phyloP scores from a whole-genome alignment of 768 basidiomycete species.

The Suillus paluster region DNA sequence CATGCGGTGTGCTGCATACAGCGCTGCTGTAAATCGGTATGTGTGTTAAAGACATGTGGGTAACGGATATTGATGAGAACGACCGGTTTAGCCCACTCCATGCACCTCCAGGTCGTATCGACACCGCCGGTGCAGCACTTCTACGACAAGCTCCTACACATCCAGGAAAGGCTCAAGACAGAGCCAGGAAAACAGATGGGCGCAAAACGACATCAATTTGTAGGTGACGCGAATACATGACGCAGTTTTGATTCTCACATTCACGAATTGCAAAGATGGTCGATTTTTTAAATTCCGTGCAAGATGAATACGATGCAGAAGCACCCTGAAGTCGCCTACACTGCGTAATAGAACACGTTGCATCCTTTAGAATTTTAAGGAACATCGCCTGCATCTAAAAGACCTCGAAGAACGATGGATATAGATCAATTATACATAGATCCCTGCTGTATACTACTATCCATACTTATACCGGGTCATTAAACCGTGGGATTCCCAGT shows the following conservation, averaged over 20 bases:
- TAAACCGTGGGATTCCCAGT: neutral
- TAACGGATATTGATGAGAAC: constrained; percentile 2
- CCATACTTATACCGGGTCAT: neutral
- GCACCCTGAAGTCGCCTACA: neutral
- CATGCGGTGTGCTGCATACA: constrained; percentile 73
- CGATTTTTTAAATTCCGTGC: constrained; percentile 60
- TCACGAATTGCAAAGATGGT: constrained; percentile 51
- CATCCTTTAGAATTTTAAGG: neutral
- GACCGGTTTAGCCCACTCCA: constrained; percentile 42
- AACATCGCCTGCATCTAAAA: neutral
- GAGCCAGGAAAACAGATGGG: constrained; percentile 69
- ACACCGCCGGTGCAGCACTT: constrained; percentile 82
- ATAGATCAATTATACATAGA: neutral
- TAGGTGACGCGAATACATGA: constrained; percentile 36
- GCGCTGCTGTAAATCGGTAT: constrained; percentile 55
- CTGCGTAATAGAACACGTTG: neutral
- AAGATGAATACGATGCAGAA: constrained; percentile 51
- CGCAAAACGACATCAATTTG: constrained; percentile 71
- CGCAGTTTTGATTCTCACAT: constrained; percentile 11
- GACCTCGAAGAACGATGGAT: neutral
- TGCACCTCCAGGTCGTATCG: constrained; percentile 51
- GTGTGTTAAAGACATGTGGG: constrained; percentile 4
- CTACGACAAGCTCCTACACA: constrained; percentile 81
- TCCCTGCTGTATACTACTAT: neutral
- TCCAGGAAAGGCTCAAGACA: constrained; percentile 79